Evolutionary conservation across 208 protist genomes (phyloP), one percentile per base, ranked within the genome.

Genomic region (Pavlovales sp.): DNA sequence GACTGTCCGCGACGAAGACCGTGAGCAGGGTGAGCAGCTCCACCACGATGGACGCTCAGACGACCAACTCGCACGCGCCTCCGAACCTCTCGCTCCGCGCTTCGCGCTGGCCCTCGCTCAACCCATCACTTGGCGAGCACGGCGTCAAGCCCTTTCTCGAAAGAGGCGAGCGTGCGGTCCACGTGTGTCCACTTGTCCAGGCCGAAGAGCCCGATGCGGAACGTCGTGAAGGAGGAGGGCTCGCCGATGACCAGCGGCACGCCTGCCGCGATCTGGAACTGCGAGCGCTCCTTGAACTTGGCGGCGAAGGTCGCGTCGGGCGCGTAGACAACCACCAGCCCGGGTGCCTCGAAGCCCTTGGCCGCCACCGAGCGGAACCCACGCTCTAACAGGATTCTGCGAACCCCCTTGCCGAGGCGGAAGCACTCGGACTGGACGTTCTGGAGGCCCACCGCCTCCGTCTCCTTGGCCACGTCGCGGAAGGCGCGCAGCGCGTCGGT

Each of bases 251-350:
- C 85, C 40, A 93, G 83, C 37, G 92, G 92, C 22, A 93, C 92
- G 44, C 92, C 92, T 5, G 84, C 92, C 0, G 92, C 92, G 84
- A 93, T 93, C 88, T 93, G 92, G n/a, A 93, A 47, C 39, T 11
- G 8, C 5, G 78, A 10, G 78, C 14, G 26, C 26, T 10, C 38
- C n/a, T 88, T 81, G 71, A 93, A 91, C 77, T 92, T 88, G 71
- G 42, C 80, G 36, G 46, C 77, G 67, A 90, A 34, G 11, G 39
- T 71, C 4, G 79, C 34, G 47, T 86, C 87, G 81, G 76, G 42
- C 47, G 88, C 46, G 80, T 88, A 91, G 20, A 92, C 88, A 14
- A 93, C 91, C 2, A 93, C 91, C 10, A 91, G 84, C 46, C 89
- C 84, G 1, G 89, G 89, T 42, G 88, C 57, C 79, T 91, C 67